Evolutionary conservation across 2,329 filamentous ascomycete genomes (phyloP), one percentile per base, ranked within the genome.

Genomic region (Tolypocladium inflatum): DNA sequence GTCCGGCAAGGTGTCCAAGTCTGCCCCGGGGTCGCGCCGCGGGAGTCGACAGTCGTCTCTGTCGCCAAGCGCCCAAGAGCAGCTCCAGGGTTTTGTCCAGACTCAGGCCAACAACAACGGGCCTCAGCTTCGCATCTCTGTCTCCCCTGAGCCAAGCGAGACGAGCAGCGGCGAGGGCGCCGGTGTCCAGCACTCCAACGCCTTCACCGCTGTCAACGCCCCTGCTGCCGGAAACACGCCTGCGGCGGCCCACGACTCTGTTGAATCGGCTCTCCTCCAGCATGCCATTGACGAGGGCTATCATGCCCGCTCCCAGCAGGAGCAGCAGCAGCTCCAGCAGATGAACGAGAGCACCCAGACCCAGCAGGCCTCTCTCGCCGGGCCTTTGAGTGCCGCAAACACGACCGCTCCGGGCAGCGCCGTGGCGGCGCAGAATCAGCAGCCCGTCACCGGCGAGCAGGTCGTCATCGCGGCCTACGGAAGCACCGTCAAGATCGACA

Each of bases 391-490:
- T 43, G n/a, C 42, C 1, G 6, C 42, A 23, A 43, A 23, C n/a
- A 4, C 42, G 21, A 23, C 42, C 13, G 11, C 13, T 15, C 10
- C 42, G 3, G 23, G 23, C 43, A 10, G 45, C 45, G 2, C 10
- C 7, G 15, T 10, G 4, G 45, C 26, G 13, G 23, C 23, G 3
- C 26, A 30, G 23, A 3, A 11, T 6, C 26, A 50, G 45, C 43
- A 56, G 11, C 42, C 55, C 48, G 66, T 61, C 59, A 77, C 76
- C 6, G 81, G 80, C 1, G 78, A 78, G 57, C 72, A 77, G 5
- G 66, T 82, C 19, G 79, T 80, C 8, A 66, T 67, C 15, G 71
- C 76, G 50, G 76, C 73, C 1, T 81, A 80, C 50, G 82, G 82
- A 58, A 60, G 64, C 8, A 66, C 69, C 2, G 71, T 83, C 30